These are phyloP conservation scores for Sugiyamaella japonica DNA, from an alignment of 1,139 yeast species.

Conservation along the genomic window DNA sequence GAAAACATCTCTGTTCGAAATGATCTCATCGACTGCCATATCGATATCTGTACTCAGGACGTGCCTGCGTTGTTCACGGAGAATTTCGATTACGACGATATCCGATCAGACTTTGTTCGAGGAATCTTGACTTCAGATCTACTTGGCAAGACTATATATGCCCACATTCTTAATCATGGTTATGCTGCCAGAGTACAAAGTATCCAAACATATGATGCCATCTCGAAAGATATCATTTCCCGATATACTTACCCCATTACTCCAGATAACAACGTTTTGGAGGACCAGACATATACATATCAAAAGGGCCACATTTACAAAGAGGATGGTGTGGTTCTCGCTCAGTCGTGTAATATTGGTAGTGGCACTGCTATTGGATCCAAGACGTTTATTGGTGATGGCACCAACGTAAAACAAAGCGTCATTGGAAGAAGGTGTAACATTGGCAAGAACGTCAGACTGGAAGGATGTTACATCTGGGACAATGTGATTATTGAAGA, in stretches of 20 bases:
- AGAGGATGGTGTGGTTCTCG: slow-evolving; percentile 75
- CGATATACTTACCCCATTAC: slow-evolving; percentile 93
- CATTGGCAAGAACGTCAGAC: slow-evolving; percentile 73
- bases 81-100: slow-evolving; percentile 86
- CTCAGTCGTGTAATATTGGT: slow-evolving; percentile 85
- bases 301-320: slow-evolving; percentile 85
- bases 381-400: slow-evolving; percentile 62
- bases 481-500: slow-evolving; percentile 75
- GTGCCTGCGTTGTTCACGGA: slow-evolving; percentile 96
- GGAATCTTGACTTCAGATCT: slow-evolving; percentile 91
- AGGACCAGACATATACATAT: slow-evolving; percentile 70
- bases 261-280: slow-evolving; percentile 77
- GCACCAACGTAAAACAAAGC: slow-evolving; percentile 56
- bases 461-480: slow-evolving; percentile 83
- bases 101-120: slow-evolving; percentile 83
- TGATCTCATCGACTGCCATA: slow-evolving; percentile 93
- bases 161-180: slow-evolving; percentile 70
- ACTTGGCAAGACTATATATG: slow-evolving; percentile 85
- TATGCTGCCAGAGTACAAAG: slow-evolving; percentile 95
- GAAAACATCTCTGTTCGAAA: slow-evolving; percentile 80
- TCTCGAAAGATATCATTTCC: slow-evolving; percentile 85
- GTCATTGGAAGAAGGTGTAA: slow-evolving; percentile 83
- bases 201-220: slow-evolving; percentile 88
- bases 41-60: slow-evolving; percentile 91
- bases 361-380: slow-evolving; percentile 78